Conservation (phyloP, 345 rosid genomes). For the Bruguiera sexangula region DNA sequence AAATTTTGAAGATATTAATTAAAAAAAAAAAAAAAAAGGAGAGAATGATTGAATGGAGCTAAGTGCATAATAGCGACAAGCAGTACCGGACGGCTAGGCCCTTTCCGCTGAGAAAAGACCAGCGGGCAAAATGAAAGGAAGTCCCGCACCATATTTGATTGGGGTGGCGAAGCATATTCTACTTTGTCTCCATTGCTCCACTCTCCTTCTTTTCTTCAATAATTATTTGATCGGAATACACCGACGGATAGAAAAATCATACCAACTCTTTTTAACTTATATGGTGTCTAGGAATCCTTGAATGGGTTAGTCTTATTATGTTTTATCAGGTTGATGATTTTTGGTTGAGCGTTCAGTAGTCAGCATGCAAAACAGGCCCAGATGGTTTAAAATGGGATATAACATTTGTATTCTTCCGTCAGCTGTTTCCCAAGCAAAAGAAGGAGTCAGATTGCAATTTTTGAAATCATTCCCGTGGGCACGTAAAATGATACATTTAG, state of each 20-base stretch:
- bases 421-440: conserved; percentile 1
- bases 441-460: neutral
- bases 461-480: neutral
- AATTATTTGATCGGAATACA: too few species aligned
- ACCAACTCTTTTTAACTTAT: too few species aligned
- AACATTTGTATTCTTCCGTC: too few species aligned
- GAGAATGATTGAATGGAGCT: conserved; percentile 16
- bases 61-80: conserved; percentile 25
- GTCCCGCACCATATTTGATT: neutral
- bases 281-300: too few species aligned
- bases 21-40: neutral
- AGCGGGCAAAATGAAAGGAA: neutral
- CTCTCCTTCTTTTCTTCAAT: too few species aligned
- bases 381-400: too few species aligned
- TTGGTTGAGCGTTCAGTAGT: too few species aligned
- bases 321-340: too few species aligned
- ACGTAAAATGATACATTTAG: neutral
- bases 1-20: neutral
- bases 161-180: neutral
- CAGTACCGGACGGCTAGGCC: conserved; percentile 36
- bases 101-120: conserved; percentile 25
- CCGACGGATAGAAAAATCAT: too few species aligned
- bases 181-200: neutral
- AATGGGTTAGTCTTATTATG: too few species aligned
- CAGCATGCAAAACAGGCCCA: too few species aligned